Evolutionary conservation across 768 basidiomycete species (phyloP), one percentile per base, ranked within the genome.

Genomic region (Hydnum rufescens): DNA sequence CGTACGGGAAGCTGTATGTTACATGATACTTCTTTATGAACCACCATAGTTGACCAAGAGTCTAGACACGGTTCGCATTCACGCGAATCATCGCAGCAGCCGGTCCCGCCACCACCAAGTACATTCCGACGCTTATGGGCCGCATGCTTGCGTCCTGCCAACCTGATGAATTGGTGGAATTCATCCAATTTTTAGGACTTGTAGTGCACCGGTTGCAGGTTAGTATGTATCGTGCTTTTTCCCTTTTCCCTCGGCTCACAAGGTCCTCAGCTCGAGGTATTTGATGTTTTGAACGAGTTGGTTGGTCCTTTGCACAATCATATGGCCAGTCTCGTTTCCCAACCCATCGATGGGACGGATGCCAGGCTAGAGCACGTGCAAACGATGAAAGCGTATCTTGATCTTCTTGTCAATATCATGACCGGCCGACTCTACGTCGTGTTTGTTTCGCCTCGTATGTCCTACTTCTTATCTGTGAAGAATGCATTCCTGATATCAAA

Each of bases 111-210:
- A 80, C 93, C 50, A 84, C 89, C 0, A 78, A 82, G 57, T 79
- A 80, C 57, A 89, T 97, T 42, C 88, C 92, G 2, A 71, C 80
- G 23, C 71, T 99, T 44, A 96, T 96, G 78, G 72, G 75, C 43
- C 82, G 85, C 62, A 75, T 97, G n/a, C 75, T 97, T 49, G 74
- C 79, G 2, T 85, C 93, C 59, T 90, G 92, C 60, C 88, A 95
- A 58, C 82, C 89, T 1, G 75, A 81, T 4, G 95, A 99, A 64
- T 69, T 99, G 53, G 80, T 83, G 28, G 95, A 99, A 62, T 93
- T 97, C 60, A 81, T 97, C 73, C 83, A 81, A 60, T 97, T 99
- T 69, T 82, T 99, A 52, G 82, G 82, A 4, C 70, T 95, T 5
- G 69, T 96, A 51, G 80, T 92, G 51, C 88, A 93, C 64, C 85